These are phyloP conservation scores for Aspergillus sp. DNA, from an alignment of 2,329 filamentous ascomycete species.

Conservation along the genomic window DNA sequence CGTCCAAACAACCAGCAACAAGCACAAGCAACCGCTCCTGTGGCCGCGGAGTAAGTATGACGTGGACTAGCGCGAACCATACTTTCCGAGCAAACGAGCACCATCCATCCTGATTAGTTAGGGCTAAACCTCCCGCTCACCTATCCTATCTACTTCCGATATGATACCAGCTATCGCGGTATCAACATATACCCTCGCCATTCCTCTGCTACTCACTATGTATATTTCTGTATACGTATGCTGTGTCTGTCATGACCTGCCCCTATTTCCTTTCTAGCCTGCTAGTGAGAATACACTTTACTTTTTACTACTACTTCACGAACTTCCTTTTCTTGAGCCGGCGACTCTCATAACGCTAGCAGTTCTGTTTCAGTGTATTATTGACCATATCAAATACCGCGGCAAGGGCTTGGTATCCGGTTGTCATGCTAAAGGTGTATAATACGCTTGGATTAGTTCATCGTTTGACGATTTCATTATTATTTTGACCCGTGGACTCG, in stretches of 20 bases:
- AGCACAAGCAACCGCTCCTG: constrained; percentile 23
- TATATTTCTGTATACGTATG: constrained; percentile 2
- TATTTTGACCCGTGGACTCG: too few relatives aligned
- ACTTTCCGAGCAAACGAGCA: neutral
- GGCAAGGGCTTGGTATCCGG: too few relatives aligned
- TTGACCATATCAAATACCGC: too few relatives aligned
- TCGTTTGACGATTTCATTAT: too few relatives aligned
- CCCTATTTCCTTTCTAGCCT: neutral
- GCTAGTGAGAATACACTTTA: neutral
- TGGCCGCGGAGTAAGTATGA: constrained; percentile 20
- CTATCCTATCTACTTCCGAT: neutral
- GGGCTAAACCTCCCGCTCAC: neutral
- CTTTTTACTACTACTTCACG: neutral
- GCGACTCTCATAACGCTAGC: too few relatives aligned
- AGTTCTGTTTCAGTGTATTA: too few relatives aligned
- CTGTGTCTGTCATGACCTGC: neutral
- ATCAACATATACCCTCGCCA: constrained; percentile 5
- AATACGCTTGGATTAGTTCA: too few relatives aligned
- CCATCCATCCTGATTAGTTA: neutral
- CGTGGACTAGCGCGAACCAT: neutral
- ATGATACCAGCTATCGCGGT: neutral
- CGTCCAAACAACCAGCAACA: constrained; percentile 11
- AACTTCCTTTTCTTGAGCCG: too few relatives aligned
- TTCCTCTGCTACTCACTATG: neutral
- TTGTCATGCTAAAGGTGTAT: too few relatives aligned